Percentiles rank a stretch among this genome's conserved stretches.
These are phyloP conservation scores for Kurtzmaniella quercitrusa DNA, from an alignment of 1,139 yeast genomes.

Conservation along the genomic window DNA sequence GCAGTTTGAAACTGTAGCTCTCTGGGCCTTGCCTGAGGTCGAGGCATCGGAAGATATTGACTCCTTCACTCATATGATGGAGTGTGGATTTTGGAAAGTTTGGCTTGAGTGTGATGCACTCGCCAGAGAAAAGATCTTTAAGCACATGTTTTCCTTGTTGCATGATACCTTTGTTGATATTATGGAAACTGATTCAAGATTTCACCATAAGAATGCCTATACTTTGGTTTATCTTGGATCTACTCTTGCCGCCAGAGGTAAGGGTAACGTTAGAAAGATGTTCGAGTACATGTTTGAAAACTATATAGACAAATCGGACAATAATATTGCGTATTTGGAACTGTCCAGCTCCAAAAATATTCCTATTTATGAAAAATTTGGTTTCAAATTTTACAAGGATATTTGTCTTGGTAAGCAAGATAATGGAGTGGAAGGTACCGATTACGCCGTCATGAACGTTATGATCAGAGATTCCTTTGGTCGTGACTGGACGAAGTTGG, in stretches of 20 bases:
- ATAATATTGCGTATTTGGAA: conserved; percentile 51
- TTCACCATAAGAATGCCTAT: conserved; percentile 39
- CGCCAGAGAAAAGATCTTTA: conserved; percentile 52
- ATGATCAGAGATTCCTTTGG: conserved; percentile 52
- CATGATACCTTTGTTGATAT: conserved; percentile 48
- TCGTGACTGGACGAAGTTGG: conserved; percentile 29
- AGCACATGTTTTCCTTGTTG: conserved; percentile 53
- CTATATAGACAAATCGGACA: conserved; percentile 43
- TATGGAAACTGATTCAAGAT: conserved; percentile 26
- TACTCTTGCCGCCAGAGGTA: conserved; percentile 55
- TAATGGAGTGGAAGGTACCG: conserved; percentile 36
- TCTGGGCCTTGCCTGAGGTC: conserved; percentile 59
- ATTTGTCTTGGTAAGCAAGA: conserved; percentile 44
- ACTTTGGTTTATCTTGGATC: conserved; percentile 64
- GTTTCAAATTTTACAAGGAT: conserved; percentile 48
- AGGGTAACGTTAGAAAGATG: conserved; percentile 59
- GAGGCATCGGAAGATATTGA: conserved; percentile 37
- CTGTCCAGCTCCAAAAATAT: conserved; percentile 47
- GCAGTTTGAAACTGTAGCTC: conserved; percentile 57
- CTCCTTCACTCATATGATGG: conserved; percentile 46
- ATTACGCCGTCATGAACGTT: conserved; percentile 53
- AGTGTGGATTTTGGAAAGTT: conserved; percentile 54
- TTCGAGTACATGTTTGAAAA: conserved; percentile 53
- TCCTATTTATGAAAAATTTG: conserved; percentile 57
- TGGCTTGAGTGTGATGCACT: conserved; percentile 49